Base-by-base conservation (phyloP, 129 eudicot species). In the Ambrosia artemisiifolia region DNA sequence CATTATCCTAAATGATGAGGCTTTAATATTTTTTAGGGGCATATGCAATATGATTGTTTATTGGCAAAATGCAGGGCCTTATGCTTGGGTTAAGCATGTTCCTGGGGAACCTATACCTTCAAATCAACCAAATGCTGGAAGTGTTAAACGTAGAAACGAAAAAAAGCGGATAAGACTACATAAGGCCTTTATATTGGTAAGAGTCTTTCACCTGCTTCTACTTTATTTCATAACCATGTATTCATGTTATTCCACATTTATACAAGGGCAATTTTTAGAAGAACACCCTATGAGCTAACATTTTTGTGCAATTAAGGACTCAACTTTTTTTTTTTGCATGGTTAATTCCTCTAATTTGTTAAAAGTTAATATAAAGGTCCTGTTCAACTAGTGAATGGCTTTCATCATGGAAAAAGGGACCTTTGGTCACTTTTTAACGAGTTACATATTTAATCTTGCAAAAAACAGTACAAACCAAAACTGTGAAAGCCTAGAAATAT, bases 111-210 rank as follows among this genome's bases (percentile, higher is more conserved):
- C 88, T 6, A 77, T 86, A 48, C 79, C 78, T 57, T 81, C 90
- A 5, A 88, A 63, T 57, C 90, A 92, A 70, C 98, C 92, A n/a
- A 93, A 87, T 69, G 85, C 76, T 65, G 96, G 96, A 76, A 95
- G 96, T 78, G 89, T 88, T n/a, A 95, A 95, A 86, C 83, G 74
- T 32, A 88, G 99, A 91, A 88, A 88, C 4, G 99, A 90, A 88
- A 88, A 90, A 78, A 95, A 95, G 75, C 70, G 97, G 70, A 83
- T 83, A n/a, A 85, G 75, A 64, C 86, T 60, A 66, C 76, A 53
- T n/a, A 85, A 84, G 6, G 85, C 87, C 49, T 95, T 95, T 77
- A 85, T 88, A 72, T 46, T 76, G 99, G 99, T 95, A 76, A 7
- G 67, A 43, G 46, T 46, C 55, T 46, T 32, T 62, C 17, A 0